A percentile compares a stretch with the other conserved stretches of the same genome.
Conservation (phyloP, 805 yeast genomes). For the Zygosaccharomyces gambellarensis region DNA sequence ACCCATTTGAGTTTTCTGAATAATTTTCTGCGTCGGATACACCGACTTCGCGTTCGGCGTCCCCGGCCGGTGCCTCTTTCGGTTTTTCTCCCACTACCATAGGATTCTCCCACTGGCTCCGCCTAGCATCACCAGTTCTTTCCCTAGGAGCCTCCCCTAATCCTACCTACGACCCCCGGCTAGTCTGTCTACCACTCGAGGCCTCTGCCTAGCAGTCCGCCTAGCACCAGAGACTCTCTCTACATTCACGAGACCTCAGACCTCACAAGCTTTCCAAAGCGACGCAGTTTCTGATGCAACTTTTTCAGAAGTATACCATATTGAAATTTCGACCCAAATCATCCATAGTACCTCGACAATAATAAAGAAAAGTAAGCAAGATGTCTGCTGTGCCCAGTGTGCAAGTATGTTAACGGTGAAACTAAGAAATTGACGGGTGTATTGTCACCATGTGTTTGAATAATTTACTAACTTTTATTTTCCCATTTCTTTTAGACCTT, state of each 20-base stretch:
- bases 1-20: not conserved
- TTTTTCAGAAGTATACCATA: conserved; percentile 1
- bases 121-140: not conserved
- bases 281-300: conserved; percentile 2
- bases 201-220: not conserved
- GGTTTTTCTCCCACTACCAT: not conserved
- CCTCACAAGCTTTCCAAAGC: not conserved
- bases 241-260: not conserved
- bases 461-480: not conserved
- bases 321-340: conserved; percentile 9
- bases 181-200: not conserved
- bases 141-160: not conserved
- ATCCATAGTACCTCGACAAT: conserved; percentile 15
- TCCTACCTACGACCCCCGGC: not conserved
- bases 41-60: not conserved
- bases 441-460: not conserved
- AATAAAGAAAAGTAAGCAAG: conserved; percentile 34
- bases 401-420: conserved; percentile 57
- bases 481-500: conserved; percentile 62
- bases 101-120: not conserved
- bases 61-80: too few species aligned
- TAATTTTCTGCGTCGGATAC: not conserved
- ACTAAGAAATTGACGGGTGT: not conserved
- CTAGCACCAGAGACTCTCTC: not conserved
- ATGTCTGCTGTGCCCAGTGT: conserved; percentile 81